Base-by-base conservation (phyloP, 1,284 basidiomycete species). In the Moesziomyces aphidis region DNA sequence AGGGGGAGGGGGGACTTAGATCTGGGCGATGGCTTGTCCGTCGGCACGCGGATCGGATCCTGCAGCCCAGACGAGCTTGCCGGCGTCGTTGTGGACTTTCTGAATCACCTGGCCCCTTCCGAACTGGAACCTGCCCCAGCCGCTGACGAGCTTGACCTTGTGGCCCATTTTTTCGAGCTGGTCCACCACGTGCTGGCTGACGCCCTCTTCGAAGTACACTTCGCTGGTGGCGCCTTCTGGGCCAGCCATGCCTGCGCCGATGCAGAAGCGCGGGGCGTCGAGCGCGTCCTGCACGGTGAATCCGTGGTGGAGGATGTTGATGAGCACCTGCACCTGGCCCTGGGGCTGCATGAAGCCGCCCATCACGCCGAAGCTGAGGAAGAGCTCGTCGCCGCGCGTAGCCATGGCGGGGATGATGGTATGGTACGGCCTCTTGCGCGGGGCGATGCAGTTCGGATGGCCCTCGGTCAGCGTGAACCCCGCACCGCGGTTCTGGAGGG, bases 331-430 rank as follows among this genome's bases (percentile, higher is more conserved):
- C 0, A 97, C 88, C 76, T 97, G 94, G 0, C 95, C 94, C 88
- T 95, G 92, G 36, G 89, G 90, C 86, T 97, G 95, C 93, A 96
- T 97, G 86, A 91, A 95, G 3, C 93, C 93, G 60, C 82, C 79
- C 94, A 96, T 96, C 19, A 96, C 94, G 52, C 95, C 94, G 76
- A 92, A 96, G 61, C 90, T 90, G 79, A 97, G 86, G 87, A 95
- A 93, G 1, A 97, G 87, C 49, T 97, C 94, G 62, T 91, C 89
- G 6, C 89, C 90, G 63, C 89, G 89, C 3, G 92, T 92, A 0
- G 90, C 95, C 87, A 97, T 89, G 1, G 93, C 93, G 7, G 96
- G 95, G 70, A 96, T 95, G 80, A 97, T 97, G 7, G 95, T 97
- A 83, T 97, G 95, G 85, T 95, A 97, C 2, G 95, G 94, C 19